Evolutionary conservation across 2,329 filamentous ascomycete species (phyloP).

Genomic region (Arachnopeziza araneosa): DNA sequence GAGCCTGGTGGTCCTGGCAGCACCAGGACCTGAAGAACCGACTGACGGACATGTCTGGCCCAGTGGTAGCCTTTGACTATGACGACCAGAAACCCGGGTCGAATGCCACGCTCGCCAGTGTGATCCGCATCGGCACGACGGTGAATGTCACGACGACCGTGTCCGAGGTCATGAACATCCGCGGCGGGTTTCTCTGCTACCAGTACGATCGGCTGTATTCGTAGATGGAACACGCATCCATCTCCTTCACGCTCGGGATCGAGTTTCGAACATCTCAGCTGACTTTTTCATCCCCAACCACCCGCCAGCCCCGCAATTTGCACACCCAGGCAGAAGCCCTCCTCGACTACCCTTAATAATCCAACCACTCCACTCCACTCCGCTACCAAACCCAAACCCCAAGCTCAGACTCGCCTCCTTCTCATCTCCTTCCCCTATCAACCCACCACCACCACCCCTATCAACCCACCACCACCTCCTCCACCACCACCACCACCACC

Average conservation of each 20-base stretch:
- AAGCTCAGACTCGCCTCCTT: too few species aligned
- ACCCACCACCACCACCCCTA: too few species aligned
- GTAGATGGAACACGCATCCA: neutral
- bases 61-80: constrained; percentile 5
- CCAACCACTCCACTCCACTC: too few species aligned
- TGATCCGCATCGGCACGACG: neutral
- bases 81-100: neutral
- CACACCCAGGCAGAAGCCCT: too few species aligned
- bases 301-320: too few species aligned
- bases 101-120: neutral
- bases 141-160: neutral
- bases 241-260: neutral
- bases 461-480: neutral
- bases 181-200: neutral
- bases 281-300: too few species aligned
- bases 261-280: too few species aligned
- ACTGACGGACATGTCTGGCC: constrained; percentile 1
- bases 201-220: neutral
- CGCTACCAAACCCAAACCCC: too few species aligned
- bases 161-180: neutral
- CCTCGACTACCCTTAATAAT: too few species aligned
- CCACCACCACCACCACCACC: too few species aligned
- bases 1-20: constrained; percentile 4
- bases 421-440: too few species aligned
- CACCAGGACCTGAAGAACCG: neutral